These are phyloP conservation scores for Paramecium primaurelia DNA, from an alignment of 73 alveolate genomes.

Conservation along the genomic window DNA sequence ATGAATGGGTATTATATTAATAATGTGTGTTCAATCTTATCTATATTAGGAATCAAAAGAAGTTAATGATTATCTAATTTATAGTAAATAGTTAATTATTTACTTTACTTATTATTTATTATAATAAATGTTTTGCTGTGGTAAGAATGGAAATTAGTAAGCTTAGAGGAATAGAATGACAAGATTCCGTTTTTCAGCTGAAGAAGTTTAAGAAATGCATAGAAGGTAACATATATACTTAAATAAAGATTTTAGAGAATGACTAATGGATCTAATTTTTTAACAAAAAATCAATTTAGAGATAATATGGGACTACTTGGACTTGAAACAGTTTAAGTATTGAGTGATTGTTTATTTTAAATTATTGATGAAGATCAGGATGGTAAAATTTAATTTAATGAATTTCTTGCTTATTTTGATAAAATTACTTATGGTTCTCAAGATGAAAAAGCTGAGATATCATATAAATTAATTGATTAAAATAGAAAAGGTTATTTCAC, in stretches of 20 bases:
- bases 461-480: conserved; percentile 14
- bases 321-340: conserved; percentile 5
- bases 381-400: conserved; percentile 26
- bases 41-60: not conserved
- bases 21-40: not conserved
- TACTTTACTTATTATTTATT: not conserved
- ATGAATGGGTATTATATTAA: not conserved
- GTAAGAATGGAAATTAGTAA: not conserved
- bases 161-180: not conserved
- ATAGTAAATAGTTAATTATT: not conserved
- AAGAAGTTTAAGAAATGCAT: not conserved
- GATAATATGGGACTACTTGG: conserved; percentile 42
- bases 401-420: conserved; percentile 28
- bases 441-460: conserved; percentile 34
- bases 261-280: not conserved
- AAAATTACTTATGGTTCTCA: conserved; percentile 30
- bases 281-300: conserved; percentile 13
- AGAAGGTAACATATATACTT: not conserved
- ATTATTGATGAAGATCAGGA: conserved; percentile 28
- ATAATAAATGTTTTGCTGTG: conserved; percentile 16
- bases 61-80: not conserved
- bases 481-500: conserved; percentile 25
- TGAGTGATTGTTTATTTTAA: conserved; percentile 18
- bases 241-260: conserved; percentile 3
- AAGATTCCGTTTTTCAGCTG: not conserved